A percentile compares a stretch with the other conserved stretches of the same genome.
phyloP scores from a whole-genome alignment of 306 rosid genomes.

The Vachellia pachyceras region DNA sequence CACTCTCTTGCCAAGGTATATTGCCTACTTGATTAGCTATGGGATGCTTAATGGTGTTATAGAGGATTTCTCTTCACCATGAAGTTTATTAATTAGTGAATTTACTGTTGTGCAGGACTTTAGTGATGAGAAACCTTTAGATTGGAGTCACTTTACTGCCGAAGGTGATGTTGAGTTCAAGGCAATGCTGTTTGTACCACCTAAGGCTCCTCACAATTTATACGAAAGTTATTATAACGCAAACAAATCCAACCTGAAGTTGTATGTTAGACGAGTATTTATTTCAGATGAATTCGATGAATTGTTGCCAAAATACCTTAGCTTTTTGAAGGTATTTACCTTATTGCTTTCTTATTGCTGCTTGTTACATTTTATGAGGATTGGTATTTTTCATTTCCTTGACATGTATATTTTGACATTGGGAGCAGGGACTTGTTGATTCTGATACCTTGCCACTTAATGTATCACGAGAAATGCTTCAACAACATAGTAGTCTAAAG shows the following conservation, averaged over 20 bases:
- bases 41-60: slow-evolving; percentile 16
- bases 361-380: slow-evolving; percentile 5
- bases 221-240: slow-evolving; percentile 92
- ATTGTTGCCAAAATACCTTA: slow-evolving; percentile 88
- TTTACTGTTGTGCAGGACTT: slow-evolving; percentile 69
- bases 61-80: background rate
- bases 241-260: slow-evolving; percentile 87
- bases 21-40: slow-evolving; percentile 22
- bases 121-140: slow-evolving; percentile 78
- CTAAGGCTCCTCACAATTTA: slow-evolving; percentile 94
- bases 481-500: slow-evolving; percentile 93
- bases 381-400: slow-evolving; percentile 25
- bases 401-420: slow-evolving; percentile 30
- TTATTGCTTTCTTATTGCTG: slow-evolving; percentile 12
- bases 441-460: slow-evolving; percentile 96
- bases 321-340: slow-evolving; percentile 75
- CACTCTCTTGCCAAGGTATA: slow-evolving; percentile 88
- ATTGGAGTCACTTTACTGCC: slow-evolving; percentile 98
- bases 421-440: slow-evolving; percentile 96
- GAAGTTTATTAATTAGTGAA: slow-evolving; percentile 17
- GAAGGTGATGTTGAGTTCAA: slow-evolving; percentile 99
- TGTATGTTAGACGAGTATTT: slow-evolving; percentile 94
- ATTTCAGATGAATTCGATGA: slow-evolving; percentile 98
- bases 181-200: slow-evolving; percentile 91
- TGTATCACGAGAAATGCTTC: slow-evolving; percentile 99